Percentiles rank a stretch among this genome's conserved stretches.
phyloP scores from a whole-genome alignment of 2,329 filamentous ascomycete species.

The Fusarium cyanostomum region DNA sequence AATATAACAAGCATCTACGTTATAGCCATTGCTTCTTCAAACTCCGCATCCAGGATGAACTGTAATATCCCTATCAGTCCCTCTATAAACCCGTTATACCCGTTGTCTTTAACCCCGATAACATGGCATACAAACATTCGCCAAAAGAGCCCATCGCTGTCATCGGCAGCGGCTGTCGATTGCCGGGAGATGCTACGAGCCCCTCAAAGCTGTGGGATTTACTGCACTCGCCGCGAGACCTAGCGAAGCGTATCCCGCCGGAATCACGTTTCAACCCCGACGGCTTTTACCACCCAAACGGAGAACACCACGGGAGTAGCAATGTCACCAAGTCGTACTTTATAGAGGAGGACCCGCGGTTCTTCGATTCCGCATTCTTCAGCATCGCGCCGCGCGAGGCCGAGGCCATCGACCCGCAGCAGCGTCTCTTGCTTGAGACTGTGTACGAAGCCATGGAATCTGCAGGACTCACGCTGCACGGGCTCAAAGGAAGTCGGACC shows the following conservation, averaged over 20 bases:
- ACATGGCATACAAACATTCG: background rate
- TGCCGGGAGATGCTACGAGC: conserved; percentile 48
- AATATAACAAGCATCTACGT: no score
- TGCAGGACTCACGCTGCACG: background rate
- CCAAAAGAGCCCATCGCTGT: conserved; percentile 52
- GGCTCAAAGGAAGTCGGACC: background rate
- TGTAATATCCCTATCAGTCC: background rate
- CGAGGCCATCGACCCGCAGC: conserved; percentile 50
- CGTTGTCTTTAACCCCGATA: background rate
- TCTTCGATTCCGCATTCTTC: conserved; percentile 51
- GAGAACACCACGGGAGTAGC: background rate
- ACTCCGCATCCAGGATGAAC: no score
- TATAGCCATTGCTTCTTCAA: no score
- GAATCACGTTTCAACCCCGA: background rate
- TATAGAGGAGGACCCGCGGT: background rate
- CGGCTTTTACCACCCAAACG: background rate
- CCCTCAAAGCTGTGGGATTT: conserved; percentile 6
- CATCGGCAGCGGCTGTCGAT: conserved; percentile 52
- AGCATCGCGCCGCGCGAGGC: conserved; percentile 50
- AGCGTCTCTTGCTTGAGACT: background rate
- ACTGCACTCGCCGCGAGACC: background rate
- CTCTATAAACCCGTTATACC: background rate
- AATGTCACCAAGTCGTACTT: background rate
- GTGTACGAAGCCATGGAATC: background rate
- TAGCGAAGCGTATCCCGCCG: background rate